Evolutionary conservation across 2,329 filamentous ascomycete genomes (phyloP), one percentile per base, ranked within the genome.

Genomic region (Metarhizium brunneum): DNA sequence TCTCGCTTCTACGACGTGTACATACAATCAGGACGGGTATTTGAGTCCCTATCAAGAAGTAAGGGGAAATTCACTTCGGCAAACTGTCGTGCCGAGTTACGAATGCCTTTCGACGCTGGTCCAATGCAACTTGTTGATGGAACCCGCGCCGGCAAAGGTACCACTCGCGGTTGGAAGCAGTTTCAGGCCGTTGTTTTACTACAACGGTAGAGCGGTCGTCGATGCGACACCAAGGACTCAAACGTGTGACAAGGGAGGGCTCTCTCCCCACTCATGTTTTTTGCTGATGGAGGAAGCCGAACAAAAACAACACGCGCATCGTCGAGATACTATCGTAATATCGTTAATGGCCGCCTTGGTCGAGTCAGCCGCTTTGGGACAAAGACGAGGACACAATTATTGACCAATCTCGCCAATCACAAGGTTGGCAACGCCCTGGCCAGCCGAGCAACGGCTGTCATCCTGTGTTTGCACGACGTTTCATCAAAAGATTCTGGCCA

Each of bases 221-320:
- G 47, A 45, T 53, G 54, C 53, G 50, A 36, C 36, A 53, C 54
- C 42, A 43, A 32, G 35, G 47, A 48, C 42, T 13, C 30, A 53
- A 30, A 35, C 32, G 52, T 43, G 47, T 53, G 25, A 38, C 43
- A 14, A 47, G 52, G 43, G 52, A 38, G 38, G 47, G 16, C n/a
- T 13, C 10, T 18, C 38, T 48, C 42, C 45, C 52, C 52, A 47
- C 52, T 38, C 30, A 40, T 20, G 16, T 43, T 11, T 45, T 45
- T 10, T 45, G 42, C 16, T 45, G 3, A 45, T 20, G 18, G 18
- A 20, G 42, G 42, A 16, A 45, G 42, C n/a, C 14, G 18, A 45
- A 7, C 42, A 20, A 45, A 16, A 20, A 45, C 6, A 45, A 45
- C 25, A 16, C 6, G n/a, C 4, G 18, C 11, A 16, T 16, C 11